Evolutionary conservation across 1,284 basidiomycete genomes (phyloP), one percentile per base, ranked within the genome.

Genomic region (Ganoderma boninense): DNA sequence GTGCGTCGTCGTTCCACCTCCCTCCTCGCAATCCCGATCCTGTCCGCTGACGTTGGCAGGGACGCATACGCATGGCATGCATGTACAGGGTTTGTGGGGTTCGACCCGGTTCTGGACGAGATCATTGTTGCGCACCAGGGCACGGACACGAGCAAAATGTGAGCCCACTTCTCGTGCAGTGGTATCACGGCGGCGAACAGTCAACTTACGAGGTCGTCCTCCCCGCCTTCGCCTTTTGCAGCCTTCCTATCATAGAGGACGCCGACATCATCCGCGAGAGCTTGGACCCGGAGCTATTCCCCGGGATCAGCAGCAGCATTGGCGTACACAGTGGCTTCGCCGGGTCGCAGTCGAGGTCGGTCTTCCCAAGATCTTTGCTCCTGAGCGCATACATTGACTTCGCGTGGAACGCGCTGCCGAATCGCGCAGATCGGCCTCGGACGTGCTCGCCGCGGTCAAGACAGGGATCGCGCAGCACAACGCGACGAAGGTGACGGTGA

Each of bases 261-360:
- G 77, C 68, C 3, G 76, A 81, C 62, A 76, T 83, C 66, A 66
- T 80, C 66, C 70, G 73, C 40, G 73, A 69, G 11, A 67, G 65
- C 11, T 74, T 83, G n/a, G 71, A 80, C 65, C 38, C 77, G 5
- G 72, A 70, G 0, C 80, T 91, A 13, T 93, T 93, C 81, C 90
- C 90, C 5, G 87, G 88, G 0, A 66, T 91, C 49, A 76, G 81
- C 42, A 79, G 82, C 0, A 73, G 75, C 6, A 82, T 92, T 29
- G 64, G 84, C 71, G 89, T 87, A 0, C 91, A 93, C 76, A 79
- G 76, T 26, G 90, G 91, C 7, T 93, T 92, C 77, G 80, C 77
- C 1, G 77, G 83, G 10, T 83, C 84, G 11, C 91, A 92, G 46
- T 81, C 85, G 7, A 79, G 79, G 90, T 91, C 71, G 64, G 65